Conservation (phyloP, 805 yeast genomes). For the Spathaspora girioi region DNA sequence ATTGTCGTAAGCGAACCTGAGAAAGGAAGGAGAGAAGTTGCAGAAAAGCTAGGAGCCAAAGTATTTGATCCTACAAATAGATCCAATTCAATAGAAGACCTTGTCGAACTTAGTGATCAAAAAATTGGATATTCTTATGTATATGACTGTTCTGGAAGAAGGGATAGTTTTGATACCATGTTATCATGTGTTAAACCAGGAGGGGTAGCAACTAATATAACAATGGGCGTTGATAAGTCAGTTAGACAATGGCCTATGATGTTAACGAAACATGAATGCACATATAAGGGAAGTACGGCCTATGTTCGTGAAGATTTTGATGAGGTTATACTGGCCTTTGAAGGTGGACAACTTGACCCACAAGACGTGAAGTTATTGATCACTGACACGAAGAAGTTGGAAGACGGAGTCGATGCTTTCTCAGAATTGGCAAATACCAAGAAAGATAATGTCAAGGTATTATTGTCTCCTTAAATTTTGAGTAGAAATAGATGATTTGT, state of each 20-base stretch:
- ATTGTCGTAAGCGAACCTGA: conserved; percentile 63
- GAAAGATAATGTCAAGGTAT: conserved; percentile 51
- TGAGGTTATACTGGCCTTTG: conserved; percentile 39
- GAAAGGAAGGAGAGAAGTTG: conserved; percentile 49
- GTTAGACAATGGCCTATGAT: conserved; percentile 51
- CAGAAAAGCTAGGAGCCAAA: conserved; percentile 45
- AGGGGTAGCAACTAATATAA: conserved; percentile 58
- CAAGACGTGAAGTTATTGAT: conserved; percentile 45
- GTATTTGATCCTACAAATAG: conserved; percentile 13
- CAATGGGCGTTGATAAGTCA: conserved; percentile 58
- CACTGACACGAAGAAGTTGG: conserved; percentile 49
- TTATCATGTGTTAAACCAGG: conserved; percentile 45
- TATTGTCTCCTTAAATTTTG: conserved; percentile 33
- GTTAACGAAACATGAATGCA: conserved; percentile 50
- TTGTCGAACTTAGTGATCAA: conserved; percentile 25
- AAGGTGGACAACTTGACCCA: conserved; percentile 15
- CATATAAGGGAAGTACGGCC: conserved; percentile 57
- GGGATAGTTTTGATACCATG: conserved; percentile 49
- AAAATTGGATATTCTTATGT: conserved; percentile 46
- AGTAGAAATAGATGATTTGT: not conserved
- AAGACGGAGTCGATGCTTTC: conserved; percentile 53
- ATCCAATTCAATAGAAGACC: conserved; percentile 13
- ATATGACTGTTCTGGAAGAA: conserved; percentile 56
- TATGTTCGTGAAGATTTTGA: conserved; percentile 55
- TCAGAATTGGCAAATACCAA: conserved; percentile 47